phyloP scores from a whole-genome alignment of 768 basidiomycete species.

The Daedaleopsis sinensis region DNA sequence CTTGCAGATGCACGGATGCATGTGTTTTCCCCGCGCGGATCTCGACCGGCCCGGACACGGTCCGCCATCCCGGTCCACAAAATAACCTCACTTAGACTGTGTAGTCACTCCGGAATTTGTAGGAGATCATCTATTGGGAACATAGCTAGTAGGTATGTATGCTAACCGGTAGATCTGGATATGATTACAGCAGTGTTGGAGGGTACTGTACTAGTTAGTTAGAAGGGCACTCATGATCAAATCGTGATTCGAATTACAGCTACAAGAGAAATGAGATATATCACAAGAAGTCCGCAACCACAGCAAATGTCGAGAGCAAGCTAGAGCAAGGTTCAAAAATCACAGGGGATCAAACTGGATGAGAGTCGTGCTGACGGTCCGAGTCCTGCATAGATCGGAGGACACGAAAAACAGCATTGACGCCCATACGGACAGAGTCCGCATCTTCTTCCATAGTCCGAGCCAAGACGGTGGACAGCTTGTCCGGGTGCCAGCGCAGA shows the following conservation, averaged over 20 bases:
- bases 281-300: background rate
- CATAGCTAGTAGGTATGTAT: too few relatives aligned
- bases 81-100: too few relatives aligned
- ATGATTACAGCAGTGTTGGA: too few relatives aligned
- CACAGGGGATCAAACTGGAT: background rate
- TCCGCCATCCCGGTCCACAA: background rate
- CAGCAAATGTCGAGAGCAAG: background rate
- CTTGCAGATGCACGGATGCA: background rate
- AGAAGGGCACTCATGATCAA: too few relatives aligned
- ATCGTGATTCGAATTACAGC: too few relatives aligned
- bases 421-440: constrained; percentile 48
- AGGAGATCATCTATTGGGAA: too few relatives aligned
- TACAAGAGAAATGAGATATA: too few relatives aligned
- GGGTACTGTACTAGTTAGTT: too few relatives aligned
- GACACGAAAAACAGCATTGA: constrained; percentile 43
- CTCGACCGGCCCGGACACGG: background rate
- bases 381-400: background rate
- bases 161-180: too few relatives aligned
- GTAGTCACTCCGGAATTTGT: too few relatives aligned
- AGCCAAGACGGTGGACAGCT: constrained; percentile 48
- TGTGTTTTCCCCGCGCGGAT: background rate
- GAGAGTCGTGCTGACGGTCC: background rate
- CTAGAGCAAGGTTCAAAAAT: background rate
- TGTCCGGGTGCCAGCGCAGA: constrained; percentile 73
- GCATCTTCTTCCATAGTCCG: constrained; percentile 48